A percentile compares a stretch with the other conserved stretches of the same genome.
phyloP scores from a whole-genome alignment of 225 moss, liverwort and hornwort genomes.

The Pleurozium schreberi region DNA sequence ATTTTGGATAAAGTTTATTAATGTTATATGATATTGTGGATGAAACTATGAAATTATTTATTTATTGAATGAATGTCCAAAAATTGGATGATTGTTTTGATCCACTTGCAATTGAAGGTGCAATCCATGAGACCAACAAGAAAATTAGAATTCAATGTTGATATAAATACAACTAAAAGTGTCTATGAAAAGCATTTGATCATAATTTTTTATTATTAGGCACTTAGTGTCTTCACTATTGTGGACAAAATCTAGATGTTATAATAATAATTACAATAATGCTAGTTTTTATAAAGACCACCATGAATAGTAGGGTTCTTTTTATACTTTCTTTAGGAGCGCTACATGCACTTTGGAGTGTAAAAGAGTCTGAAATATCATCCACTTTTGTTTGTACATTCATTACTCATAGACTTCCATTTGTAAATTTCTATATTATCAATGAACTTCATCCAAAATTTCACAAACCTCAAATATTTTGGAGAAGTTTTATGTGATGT shows the following conservation, averaged over 20 bases:
- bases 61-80: too few relatives aligned
- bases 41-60: not conserved
- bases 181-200: not conserved
- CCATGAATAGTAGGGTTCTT: not conserved
- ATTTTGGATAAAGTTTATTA: not conserved
- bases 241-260: not conserved
- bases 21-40: not conserved
- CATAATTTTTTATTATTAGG: not conserved
- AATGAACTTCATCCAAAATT: not conserved
- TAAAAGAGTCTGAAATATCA: not conserved
- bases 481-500: not conserved
- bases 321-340: too few relatives aligned
- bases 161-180: too few relatives aligned
- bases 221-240: not conserved
- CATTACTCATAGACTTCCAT: not conserved
- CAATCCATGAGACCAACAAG: not conserved
- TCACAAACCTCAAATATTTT: not conserved
- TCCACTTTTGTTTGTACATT: not conserved
- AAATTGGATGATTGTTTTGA: not conserved
- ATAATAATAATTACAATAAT: not conserved
- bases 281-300: not conserved
- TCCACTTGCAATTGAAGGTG: not conserved
- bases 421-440: not conserved
- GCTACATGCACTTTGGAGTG: not conserved
- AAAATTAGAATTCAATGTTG: too few relatives aligned